Evolutionary conservation across 345 rosid species (phyloP), one percentile per base, ranked within the genome.

Genomic region (Salix arbutifolia): DNA sequence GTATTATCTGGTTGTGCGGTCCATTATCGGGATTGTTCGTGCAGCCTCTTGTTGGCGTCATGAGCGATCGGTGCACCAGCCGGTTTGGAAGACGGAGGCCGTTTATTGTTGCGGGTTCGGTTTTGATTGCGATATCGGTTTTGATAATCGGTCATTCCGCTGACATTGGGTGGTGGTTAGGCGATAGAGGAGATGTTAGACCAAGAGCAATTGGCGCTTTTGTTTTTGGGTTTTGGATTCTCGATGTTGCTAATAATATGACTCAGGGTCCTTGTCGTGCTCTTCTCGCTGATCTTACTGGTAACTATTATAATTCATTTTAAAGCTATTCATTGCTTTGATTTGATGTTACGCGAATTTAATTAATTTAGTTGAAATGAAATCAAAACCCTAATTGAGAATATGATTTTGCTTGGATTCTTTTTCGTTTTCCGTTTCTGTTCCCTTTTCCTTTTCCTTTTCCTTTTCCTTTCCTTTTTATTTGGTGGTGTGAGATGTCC

Each of bases 261-360:
- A 96, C 98, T 81, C 98, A 93, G 60, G 99, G 98, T 65, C 97
- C 97, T 48, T 93, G 98, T 73, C 80, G 98, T 85, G 99, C 99
- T 81, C 90, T 96, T 58, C 97, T 96, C 4, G 98, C 94, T 19
- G 97, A 94, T 89, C 96, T 96, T 70, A 94, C 98, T 61, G 98
- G 97, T 95, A 84, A 78, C 73, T 42, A 42, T 42, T 25, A 18
- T 42, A 17, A 13, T 42, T 68, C 8, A 62, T 12, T 48, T 50
- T 25, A 8, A 4, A 35, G 3, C 28, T 46, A 0, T 31, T 23
- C 25, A 9, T n/a, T 44, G 26, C 38, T 13, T 26, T 14, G 2
- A 2, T n/a, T 62, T 17, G 12, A 16, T 31, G 71, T 21, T 2
- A 1, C 1, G 6, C 23, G 17, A 19, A 50, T 50, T 28, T 2